These are phyloP conservation scores for Candida pini DNA, from an alignment of 805 yeast species.

Conservation along the genomic window DNA sequence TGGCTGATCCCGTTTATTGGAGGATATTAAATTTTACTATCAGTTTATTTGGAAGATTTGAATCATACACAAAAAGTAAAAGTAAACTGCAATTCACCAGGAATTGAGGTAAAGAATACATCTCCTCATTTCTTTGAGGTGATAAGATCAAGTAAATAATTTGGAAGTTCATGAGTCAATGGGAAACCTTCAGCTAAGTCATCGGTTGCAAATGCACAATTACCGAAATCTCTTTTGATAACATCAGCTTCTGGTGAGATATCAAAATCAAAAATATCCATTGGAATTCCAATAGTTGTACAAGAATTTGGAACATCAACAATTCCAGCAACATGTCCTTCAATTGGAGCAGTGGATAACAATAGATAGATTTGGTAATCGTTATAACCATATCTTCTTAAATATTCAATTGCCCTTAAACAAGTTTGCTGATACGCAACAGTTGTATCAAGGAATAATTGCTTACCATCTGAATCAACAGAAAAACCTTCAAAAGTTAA, in stretches of 20 bases:
- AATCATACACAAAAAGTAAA: background rate
- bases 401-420: constrained; percentile 42
- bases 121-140: constrained; percentile 6
- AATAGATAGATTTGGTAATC: constrained; percentile 45
- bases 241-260: constrained; percentile 33
- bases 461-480: constrained; percentile 43
- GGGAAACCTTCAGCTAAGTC: constrained; percentile 17
- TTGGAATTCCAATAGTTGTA: constrained; percentile 45
- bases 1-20: no score
- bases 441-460: constrained; percentile 40
- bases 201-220: constrained; percentile 33
- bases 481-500: constrained; percentile 50
- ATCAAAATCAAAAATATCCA: constrained; percentile 48
- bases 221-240: constrained; percentile 28
- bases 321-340: constrained; percentile 47
- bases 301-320: constrained; percentile 51
- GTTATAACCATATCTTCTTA: constrained; percentile 43
- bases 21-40: no score
- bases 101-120: no score
- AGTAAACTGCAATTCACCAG: no score
- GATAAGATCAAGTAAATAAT: constrained; percentile 14
- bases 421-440: constrained; percentile 49
- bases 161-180: constrained; percentile 13
- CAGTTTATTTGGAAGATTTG: no score
- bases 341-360: constrained; percentile 43